These are phyloP conservation scores for Niebla homalea DNA, from an alignment of 495 filamentous ascomycete species.

Conservation along the genomic window DNA sequence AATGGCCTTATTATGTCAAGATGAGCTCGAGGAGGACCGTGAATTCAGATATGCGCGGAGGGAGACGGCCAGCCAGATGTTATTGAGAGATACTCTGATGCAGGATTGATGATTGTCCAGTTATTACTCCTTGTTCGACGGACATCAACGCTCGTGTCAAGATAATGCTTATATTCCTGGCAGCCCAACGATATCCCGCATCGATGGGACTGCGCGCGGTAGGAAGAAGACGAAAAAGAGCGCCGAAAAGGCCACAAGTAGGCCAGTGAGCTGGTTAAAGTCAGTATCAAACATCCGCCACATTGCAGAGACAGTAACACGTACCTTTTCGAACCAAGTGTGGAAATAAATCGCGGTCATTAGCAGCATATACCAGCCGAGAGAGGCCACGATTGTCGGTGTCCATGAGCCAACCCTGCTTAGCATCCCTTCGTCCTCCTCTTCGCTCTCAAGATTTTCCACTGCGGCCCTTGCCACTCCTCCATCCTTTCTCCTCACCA, in stretches of 20 bases:
- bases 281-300: constrained; percentile 12
- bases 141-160: too few relatives aligned
- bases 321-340: constrained; percentile 94
- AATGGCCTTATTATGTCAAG: too few relatives aligned
- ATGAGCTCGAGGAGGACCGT: too few relatives aligned
- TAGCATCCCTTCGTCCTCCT: constrained; percentile 30
- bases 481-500: constrained; percentile 46
- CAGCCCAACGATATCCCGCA: constrained; percentile 57
- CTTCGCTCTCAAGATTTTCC: constrained; percentile 21
- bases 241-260: constrained; percentile 52
- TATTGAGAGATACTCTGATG: too few relatives aligned
- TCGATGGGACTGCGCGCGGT: constrained; percentile 47
- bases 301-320: constrained; percentile 9
- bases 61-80: too few relatives aligned
- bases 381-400: constrained; percentile 25
- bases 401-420: constrained; percentile 35
- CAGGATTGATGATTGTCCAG: too few relatives aligned
- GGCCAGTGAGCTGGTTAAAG: constrained; percentile 38
- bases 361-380: constrained; percentile 87
- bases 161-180: constrained; percentile 47
- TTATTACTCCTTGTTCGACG: too few relatives aligned
- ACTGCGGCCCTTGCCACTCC: constrained; percentile 34
- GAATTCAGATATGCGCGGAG: too few relatives aligned
- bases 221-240: constrained; percentile 67
- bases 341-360: constrained; percentile 98